Evolutionary conservation across 352 stramenopile species (phyloP), one percentile per base, ranked within the genome.

Genomic region (Pythium rhizo-oryzae): DNA sequence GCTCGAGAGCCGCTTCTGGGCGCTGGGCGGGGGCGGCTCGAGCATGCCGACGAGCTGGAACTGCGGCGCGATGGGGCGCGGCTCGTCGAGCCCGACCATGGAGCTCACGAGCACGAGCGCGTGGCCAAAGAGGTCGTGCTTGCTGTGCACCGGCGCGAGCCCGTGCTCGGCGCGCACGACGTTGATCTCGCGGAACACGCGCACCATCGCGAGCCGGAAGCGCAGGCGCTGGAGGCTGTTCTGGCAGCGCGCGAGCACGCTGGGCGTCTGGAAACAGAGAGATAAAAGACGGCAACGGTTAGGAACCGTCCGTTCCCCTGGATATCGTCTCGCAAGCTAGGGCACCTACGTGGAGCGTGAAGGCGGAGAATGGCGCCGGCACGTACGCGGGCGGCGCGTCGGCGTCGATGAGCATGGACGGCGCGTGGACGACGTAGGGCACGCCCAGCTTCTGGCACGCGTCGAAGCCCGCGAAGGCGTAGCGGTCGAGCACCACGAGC

Each of bases 341-440:
- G 3, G 0, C 30, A 46, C 64, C 37, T 41, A 92, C 85, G 69
- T 90, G 81, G 77, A 93, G 92, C 8, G 85, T 82, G 68, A 83
- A 83, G n/a, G 89, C 89, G 23, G 88, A 92, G 62, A 94, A 94
- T 0, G 88, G 88, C n/a, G 88, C 86, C 1, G 86, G 81, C 30
- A 95, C 81, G 50, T 93, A 92, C 15, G 80, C 77, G 3, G 90
- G 88, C 6, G 90, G 90, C 9, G 87, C 77, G 66, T 97, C 90
- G n/a, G 96, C 89, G 39, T 97, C 90, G 44, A 92, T 69, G 33
- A 97, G 74, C 70, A 96, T 63, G 56, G 86, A 90, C 41, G 88
- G 84, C 62, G 85, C 85, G 72, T 96, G 90, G 19, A 97, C 79
- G 41, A 94, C 77, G 69, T 89, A 94, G 15, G 90, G 87, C n/a